Evolutionary conservation across 2,329 filamentous ascomycete species (phyloP), one percentile per base, ranked within the genome.

Genomic region (Botrytis medusae): DNA sequence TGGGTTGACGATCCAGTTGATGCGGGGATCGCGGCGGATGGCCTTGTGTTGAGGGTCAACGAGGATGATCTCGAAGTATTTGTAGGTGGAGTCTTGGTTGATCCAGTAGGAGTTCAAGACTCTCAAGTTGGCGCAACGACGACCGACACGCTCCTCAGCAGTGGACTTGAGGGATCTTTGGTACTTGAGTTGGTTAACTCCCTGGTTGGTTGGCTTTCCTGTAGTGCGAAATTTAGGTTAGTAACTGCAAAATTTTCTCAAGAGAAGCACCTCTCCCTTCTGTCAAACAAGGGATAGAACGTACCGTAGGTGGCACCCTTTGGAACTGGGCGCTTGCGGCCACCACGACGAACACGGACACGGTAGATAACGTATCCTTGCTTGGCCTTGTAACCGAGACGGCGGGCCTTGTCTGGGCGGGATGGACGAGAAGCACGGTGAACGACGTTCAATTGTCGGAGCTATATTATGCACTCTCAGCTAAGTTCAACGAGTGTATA

Each of bases 401-500:
- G 96, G 88, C 96, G 96, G 84, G 97, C 96, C 93, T 99, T 99
- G 90, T 99, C 97, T 84, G 96, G 96, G 86, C 96, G 96, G 83
- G 95, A 97, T 82, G 96, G 96, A 83, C 95, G 95, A 83, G 94
- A 97, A 84, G 96, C 96, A 86, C 96, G 95, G 92, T 99, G 96
- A 89, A 98, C 96, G 87, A 98, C 95, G 89, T 98, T 97, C 88
- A 98, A 89, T 90, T 98, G 95, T 89, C 95, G 95, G 87, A 97
- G 94, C 95, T 98, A 96, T 95, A 95, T 95, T 96, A 96, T 96
- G 94, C 93, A 98, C 94, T 98, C 95, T 98, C 95, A 98, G 95
- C 94, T 89, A 92, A 95, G 94, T 97, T 98, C 95, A 98, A 97
- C 94, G 94, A 97, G 94, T 97, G 93, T 94, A 94, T 94, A 93